phyloP scores from a whole-genome alignment of 2,329 filamentous ascomycete species.

The Tolypocladium album region DNA sequence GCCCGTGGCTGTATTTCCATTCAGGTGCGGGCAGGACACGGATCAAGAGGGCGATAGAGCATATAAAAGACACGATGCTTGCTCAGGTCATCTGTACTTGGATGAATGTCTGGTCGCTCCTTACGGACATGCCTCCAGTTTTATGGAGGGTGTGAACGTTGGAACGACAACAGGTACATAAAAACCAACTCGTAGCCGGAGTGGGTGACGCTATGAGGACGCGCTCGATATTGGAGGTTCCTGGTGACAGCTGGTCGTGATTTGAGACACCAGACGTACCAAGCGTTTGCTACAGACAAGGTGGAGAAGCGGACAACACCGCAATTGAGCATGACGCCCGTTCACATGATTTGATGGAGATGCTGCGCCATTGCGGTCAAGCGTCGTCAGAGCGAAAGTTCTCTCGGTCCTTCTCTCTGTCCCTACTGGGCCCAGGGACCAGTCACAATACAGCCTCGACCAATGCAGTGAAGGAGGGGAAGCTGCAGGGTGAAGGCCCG shows the following conservation, averaged over 20 bases:
- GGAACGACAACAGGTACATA: too few relatives aligned
- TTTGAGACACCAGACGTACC: neutral
- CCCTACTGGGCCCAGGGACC: neutral
- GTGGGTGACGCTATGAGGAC: neutral
- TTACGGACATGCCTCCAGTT: too few relatives aligned
- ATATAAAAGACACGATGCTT: neutral
- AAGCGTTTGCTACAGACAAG: neutral
- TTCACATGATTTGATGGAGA: neutral
- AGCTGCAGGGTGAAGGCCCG: conserved; percentile 6
- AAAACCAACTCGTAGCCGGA: neutral
- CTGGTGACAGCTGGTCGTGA: neutral
- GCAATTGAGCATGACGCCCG: neutral
- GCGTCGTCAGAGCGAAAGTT: neutral
- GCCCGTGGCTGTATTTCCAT: too few relatives aligned
- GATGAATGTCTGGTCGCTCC: neutral
- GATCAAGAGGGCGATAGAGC: too few relatives aligned
- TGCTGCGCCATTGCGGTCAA: neutral
- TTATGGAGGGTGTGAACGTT: neutral
- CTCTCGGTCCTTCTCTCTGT: neutral
- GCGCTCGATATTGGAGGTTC: neutral
- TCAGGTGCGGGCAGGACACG: too few relatives aligned
- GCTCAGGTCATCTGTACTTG: neutral
- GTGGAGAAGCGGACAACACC: too few relatives aligned
- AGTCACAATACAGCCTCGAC: neutral
- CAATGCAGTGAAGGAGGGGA: neutral